phyloP scores from a whole-genome alignment of 768 basidiomycete species.

The Russula abietina region DNA sequence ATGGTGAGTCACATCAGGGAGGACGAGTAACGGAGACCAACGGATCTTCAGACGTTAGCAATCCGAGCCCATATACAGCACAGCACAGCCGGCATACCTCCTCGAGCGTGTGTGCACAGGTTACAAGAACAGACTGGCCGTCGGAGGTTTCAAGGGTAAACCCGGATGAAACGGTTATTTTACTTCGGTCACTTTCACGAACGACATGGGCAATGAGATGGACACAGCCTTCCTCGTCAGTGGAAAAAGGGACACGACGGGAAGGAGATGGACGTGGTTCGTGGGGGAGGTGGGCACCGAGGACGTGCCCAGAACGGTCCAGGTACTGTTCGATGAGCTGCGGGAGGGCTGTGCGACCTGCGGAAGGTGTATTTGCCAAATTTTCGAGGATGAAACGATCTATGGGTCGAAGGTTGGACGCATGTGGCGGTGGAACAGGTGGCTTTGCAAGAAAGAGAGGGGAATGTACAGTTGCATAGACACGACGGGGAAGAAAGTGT shows the following conservation, averaged over 20 bases:
- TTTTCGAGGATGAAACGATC: conserved; percentile 17
- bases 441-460: conserved; percentile 1
- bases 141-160: conserved; percentile 43
- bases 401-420: background rate
- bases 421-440: background rate
- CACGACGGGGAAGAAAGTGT: background rate
- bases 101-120: conserved; percentile 60
- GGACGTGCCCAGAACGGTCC: conserved; percentile 38
- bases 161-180: conserved; percentile 50
- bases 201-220: conserved; percentile 51
- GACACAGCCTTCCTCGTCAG: conserved; percentile 29
- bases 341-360: conserved; percentile 22
- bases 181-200: conserved; percentile 35
- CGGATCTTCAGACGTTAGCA: conserved; percentile 31
- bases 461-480: background rate
- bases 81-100: conserved; percentile 37
- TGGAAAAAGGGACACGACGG: conserved; percentile 29
- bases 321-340: conserved; percentile 42
- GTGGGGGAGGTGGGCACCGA: conserved; percentile 42
- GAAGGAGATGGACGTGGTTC: conserved; percentile 41
- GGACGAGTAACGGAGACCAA: conserved; percentile 31
- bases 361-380: conserved; percentile 6
- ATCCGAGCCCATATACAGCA: background rate
- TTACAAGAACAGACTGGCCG: conserved; percentile 39
- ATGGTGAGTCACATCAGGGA: conserved; percentile 9